Base-by-base conservation (phyloP, 2,329 filamentous ascomycete species). In the Fusarium miscanthi region DNA sequence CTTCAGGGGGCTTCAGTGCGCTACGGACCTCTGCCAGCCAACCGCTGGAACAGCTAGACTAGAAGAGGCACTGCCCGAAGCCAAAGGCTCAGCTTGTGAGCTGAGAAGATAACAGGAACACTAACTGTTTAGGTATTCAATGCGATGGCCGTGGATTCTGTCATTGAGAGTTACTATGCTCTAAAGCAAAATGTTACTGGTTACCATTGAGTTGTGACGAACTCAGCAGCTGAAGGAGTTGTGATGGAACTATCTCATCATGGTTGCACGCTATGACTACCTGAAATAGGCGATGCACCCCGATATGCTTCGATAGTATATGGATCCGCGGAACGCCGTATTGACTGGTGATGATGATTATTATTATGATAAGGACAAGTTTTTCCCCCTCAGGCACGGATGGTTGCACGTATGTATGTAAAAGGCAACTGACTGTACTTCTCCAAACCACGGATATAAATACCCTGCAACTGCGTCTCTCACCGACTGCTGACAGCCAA, bases 31-130 rank as follows among this genome's bases (percentile, higher is more conserved):
- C 53, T 46, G 43, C 68, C 45, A 69, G 67, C 71, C 71, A 69
- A 65, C 71, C 63, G 53, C 71, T 72, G 68, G 71, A 69, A 58
- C 63, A 71, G 40, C 71, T 74, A 74, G 37, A 25, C 71, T 69
- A 27, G 52, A 74, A 74, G 45, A 62, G 67, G 71, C 56, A 74
- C 67, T 41, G 59, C 48, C 71, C 71, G 59, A 65, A 46, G 30
- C 51, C 53, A 54, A 68, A 45, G 37, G 54, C n/a, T 45, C 45
- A 48, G 25, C 35, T 56, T 23, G 35, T 40, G 65, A 42, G 56
- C 42, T 49, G 41, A 40, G 62, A 45, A 33, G 48, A 60, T 48
- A 53, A 60, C 41, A 59, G 49, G n/a, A 17, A 40, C 27, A 37
- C 52, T 35, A 46, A 42, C 54, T 41, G 40, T 67, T 49, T 30